These are phyloP conservation scores for Penicillium samsonianum DNA, from an alignment of 495 filamentous ascomycete species.

Conservation along the genomic window DNA sequence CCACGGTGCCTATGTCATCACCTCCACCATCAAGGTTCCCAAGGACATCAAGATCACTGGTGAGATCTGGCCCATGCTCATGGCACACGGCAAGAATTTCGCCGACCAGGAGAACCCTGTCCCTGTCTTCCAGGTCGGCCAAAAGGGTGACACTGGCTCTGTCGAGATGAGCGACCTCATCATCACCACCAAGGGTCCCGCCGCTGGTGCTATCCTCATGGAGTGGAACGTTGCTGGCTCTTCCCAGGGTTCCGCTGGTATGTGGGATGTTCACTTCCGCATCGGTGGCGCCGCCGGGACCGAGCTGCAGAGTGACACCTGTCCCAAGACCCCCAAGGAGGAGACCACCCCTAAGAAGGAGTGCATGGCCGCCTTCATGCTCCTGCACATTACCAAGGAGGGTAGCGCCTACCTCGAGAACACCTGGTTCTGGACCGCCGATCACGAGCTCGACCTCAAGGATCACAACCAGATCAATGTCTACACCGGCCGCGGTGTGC, in stretches of 20 bases:
- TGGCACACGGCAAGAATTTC: slow-evolving; percentile 76
- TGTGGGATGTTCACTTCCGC: slow-evolving; percentile 94
- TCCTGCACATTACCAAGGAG: slow-evolving; percentile 73
- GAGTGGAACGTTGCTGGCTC: slow-evolving; percentile 82
- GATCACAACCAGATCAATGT: slow-evolving; percentile 85
- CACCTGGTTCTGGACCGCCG: slow-evolving; percentile 92
- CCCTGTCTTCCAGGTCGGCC: slow-evolving; percentile 67
- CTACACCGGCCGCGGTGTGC: slow-evolving; percentile 85
- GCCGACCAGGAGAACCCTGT: slow-evolving; percentile 66
- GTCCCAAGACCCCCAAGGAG: slow-evolving; percentile 60
- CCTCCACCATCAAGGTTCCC: slow-evolving; percentile 80
- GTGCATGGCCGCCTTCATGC: slow-evolving; percentile 76
- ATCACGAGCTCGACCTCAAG: slow-evolving; percentile 81
- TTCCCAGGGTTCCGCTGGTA: slow-evolving; percentile 67
- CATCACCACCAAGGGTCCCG: slow-evolving; percentile 60
- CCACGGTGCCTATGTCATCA: slow-evolving; percentile 85
- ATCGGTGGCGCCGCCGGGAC: slow-evolving; percentile 81
- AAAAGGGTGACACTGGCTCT: slow-evolving; percentile 71
- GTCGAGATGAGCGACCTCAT: slow-evolving; percentile 84
- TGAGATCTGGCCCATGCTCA: slow-evolving; percentile 86
- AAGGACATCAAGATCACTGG: slow-evolving; percentile 68
- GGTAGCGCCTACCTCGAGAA: slow-evolving; percentile 85
- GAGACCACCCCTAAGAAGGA: slow-evolving; percentile 53
- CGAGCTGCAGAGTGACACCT: slow-evolving; percentile 72
- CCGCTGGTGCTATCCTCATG: slow-evolving; percentile 84